Evolutionary conservation across 1,284 basidiomycete genomes (phyloP).

Genomic region (Athelia psychrophila): DNA sequence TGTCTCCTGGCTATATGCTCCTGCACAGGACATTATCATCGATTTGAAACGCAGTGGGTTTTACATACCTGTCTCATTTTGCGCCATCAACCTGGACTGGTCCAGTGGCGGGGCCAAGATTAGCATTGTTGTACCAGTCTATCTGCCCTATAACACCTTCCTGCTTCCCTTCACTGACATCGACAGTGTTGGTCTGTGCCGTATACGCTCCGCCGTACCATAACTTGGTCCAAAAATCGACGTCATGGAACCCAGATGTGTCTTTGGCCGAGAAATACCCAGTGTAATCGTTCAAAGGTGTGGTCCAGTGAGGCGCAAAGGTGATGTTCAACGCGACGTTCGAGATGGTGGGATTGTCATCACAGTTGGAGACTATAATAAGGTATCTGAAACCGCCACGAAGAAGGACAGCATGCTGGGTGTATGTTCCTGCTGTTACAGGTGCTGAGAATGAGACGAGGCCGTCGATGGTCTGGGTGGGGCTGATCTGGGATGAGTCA

Average conservation of each 20-base stretch:
- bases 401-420: slow-evolving; percentile 38
- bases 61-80: slow-evolving; percentile 26
- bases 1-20: slow-evolving; percentile 28
- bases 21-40: not conserved
- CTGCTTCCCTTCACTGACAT: slow-evolving; percentile 38
- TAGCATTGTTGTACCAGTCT: slow-evolving; percentile 29
- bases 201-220: slow-evolving; percentile 56
- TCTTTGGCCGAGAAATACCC: slow-evolving; percentile 49
- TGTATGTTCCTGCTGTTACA: slow-evolving; percentile 34
- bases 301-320: slow-evolving; percentile 44
- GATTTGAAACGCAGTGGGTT: not conserved
- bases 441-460: slow-evolving; percentile 26
- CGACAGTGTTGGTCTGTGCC: slow-evolving; percentile 47
- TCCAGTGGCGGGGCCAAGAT: slow-evolving; percentile 28
- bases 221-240: slow-evolving; percentile 43
- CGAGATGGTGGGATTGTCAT: slow-evolving; percentile 36
- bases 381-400: slow-evolving; percentile 50
- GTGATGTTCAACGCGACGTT: slow-evolving; percentile 44
- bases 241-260: slow-evolving; percentile 37
- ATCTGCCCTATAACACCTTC: slow-evolving; percentile 27
- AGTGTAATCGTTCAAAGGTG: slow-evolving; percentile 42
- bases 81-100: slow-evolving; percentile 34
- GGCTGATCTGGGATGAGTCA: too few species aligned
- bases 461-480: slow-evolving; percentile 27
- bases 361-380: slow-evolving; percentile 40